Conservation (phyloP, 192 early-diverging fungal species). For the Linnemannia zychae region DNA sequence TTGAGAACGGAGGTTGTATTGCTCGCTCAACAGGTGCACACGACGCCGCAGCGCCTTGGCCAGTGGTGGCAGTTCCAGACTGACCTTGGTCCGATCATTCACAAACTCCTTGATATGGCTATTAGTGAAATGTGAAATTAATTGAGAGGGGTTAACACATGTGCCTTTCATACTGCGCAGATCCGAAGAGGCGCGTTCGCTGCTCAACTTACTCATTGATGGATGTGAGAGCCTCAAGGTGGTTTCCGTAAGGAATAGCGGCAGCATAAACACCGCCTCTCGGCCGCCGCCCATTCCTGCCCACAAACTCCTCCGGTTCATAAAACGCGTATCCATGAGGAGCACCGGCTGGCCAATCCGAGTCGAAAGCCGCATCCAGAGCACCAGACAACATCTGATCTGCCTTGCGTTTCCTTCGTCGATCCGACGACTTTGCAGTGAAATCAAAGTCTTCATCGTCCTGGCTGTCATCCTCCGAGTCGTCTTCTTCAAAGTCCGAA, state of each 20-base stretch:
- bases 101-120: conserved; percentile 29
- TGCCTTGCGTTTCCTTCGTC: background rate
- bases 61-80: conserved; percentile 58
- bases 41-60: conserved; percentile 45
- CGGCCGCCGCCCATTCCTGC: background rate
- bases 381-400: conserved; percentile 9
- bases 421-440: background rate
- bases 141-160: background rate
- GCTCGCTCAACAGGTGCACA: conserved; percentile 52
- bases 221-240: background rate
- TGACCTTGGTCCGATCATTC: background rate
- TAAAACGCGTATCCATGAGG: conserved; percentile 18
- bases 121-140: background rate
- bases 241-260: background rate
- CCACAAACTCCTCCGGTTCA: background rate
- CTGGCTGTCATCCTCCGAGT: conserved; percentile 18
- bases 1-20: conserved; percentile 58
- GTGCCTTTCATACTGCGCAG: background rate
- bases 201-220: conserved; percentile 1
- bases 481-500: conserved; percentile 23
- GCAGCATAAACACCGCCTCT: background rate
- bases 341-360: conserved; percentile 1
- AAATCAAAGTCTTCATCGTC: conserved; percentile 36
- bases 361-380: background rate
- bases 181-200: background rate